Base-by-base conservation (phyloP, 1,284 basidiomycete genomes). In the Cutaneotrichosporon dermatis region DNA sequence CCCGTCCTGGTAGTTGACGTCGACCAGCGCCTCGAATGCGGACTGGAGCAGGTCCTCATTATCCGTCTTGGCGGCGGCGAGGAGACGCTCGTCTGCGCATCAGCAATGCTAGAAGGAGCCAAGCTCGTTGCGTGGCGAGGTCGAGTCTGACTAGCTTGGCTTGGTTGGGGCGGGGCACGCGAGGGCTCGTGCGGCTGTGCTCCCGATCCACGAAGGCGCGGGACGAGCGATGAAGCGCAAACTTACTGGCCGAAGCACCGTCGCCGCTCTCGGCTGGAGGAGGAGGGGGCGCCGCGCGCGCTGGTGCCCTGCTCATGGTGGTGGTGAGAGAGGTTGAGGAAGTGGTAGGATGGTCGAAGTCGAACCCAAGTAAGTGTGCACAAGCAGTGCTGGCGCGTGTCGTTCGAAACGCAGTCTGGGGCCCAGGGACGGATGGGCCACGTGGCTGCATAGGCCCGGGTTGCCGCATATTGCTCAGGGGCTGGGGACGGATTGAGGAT, bases 1-100 rank as follows among this genome's bases (percentile, higher is more conserved):
- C 88, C 88, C 88, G 72, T 92, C 89, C 68, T 82, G 81, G 66
- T 80, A 85, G 74, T 92, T 92, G 63, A 92, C 86, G 71, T 91
- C 84, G 64, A 80, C 82, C 50, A 83, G 67, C 39, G 84, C 79
- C 49, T 69, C 64, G 58, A 90, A 83, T 5, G 88, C 80, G 56
- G 86, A 84, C 4, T 83, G 68, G 16, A 90, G 72, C 63, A 88
- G 72, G 6, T 88, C 87, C 68, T 86, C 85, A 75, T 89, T 86
- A 78, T 92, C 89, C 37, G 77, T 73, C 70, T 88, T 85, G 33
- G 88, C 89, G 16, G 89, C 89, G 9, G 85, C 85, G 40, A 91
- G 79, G 51, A 92, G 79, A 50, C 84, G 81, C 78, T 90, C 86
- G 72, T 89, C 89, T 91, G 25, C 25, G 25, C 25, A 25, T 25